Evolutionary conservation across 2,329 filamentous ascomycete genomes (phyloP).

Genomic region (Grosmannia penicillata): DNA sequence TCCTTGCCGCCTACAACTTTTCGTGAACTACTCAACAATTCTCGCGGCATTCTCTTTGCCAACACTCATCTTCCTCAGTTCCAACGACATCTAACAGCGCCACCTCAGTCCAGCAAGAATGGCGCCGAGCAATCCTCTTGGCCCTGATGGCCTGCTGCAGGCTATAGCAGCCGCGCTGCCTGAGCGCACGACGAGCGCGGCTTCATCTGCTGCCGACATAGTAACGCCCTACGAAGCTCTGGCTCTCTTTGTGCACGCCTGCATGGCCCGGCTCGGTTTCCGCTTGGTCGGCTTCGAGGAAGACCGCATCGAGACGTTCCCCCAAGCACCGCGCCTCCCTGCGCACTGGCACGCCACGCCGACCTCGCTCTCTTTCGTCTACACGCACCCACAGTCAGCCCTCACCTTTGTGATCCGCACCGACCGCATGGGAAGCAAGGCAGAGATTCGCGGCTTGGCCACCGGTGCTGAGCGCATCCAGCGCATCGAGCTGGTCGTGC

Average conservation of each 20-base stretch:
- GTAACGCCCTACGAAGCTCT: slow-evolving; percentile 68
- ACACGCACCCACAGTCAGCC: slow-evolving; percentile 71
- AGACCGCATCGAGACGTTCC: slow-evolving; percentile 17
- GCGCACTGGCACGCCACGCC: slow-evolving; percentile 64
- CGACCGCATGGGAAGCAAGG: slow-evolving; percentile 67
- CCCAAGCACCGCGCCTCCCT: slow-evolving; percentile 42
- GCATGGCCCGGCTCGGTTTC: slow-evolving; percentile 68
- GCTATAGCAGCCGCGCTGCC: slow-evolving; percentile 46
- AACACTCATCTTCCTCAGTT: no score
- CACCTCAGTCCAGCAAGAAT: no score
- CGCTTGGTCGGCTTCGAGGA: slow-evolving; percentile 72
- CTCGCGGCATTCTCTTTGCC: no score
- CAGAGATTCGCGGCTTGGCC: slow-evolving; percentile 68
- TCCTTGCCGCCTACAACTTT: no score
- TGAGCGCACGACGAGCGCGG: slow-evolving; percentile 29
- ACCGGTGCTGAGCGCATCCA: slow-evolving; percentile 69
- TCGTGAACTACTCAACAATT: no score
- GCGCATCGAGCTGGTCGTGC: slow-evolving; percentile 57
- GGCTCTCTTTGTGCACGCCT: slow-evolving; percentile 71
- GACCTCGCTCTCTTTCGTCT: slow-evolving; percentile 67
- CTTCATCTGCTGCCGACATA: slow-evolving; percentile 31
- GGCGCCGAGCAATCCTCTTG: slow-evolving; percentile 18
- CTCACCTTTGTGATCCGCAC: slow-evolving; percentile 74
- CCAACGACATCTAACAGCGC: no score
- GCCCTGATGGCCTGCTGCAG: slow-evolving; percentile 30